Base-by-base conservation (phyloP, 352 stramenopile genomes). In the Globisporangium spiculum region DNA sequence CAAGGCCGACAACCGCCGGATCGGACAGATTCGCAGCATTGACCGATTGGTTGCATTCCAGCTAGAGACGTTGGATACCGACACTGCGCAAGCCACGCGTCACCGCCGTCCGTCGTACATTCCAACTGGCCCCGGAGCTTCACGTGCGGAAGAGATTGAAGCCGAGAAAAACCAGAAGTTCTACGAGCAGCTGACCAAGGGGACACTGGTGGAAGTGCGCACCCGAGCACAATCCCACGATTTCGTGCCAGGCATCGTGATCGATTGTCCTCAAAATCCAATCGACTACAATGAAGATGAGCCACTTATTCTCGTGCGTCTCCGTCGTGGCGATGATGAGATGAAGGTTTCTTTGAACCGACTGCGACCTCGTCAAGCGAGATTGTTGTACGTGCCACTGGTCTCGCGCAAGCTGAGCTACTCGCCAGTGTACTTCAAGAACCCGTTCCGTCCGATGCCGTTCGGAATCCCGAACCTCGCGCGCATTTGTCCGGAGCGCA, bases 391-490 rank as follows among this genome's bases (percentile, higher is more conserved):
- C 65, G 88, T 93, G 20, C 87, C 84, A 32, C 68, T 96, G 57
- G 71, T 96, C 57, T 93, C 83, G 41, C 86, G 89, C 48, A 96
- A 96, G 66, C 76, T 96, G 59, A 93, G 84, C 52, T 96, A 96
- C 72, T 94, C 87, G 36, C 85, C 87, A 6, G 75, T 95, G 60
- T 96, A 96, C 64, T 96, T 93, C 62, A 96, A 96, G 69, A 96
- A 96, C 63, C 89, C 89, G 16, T 96, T 96, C 75, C 83, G 87
- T 0, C 89, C 89, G 1, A 81, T 89, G 30, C 87, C 89, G n/a
- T 96, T 96, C 54, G 86, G 89, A 0, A 85, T 84, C n/a, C 88
- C 89, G 27, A 93, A 93, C 63, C 80, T 96, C n/a, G 75, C 93
- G n/a, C 86, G 89, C 3, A 76, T 96, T 16, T 94, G 87, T 18